These are phyloP conservation scores for Ustilago sp. DNA, from an alignment of 1,284 basidiomycete species.

Conservation along the genomic window DNA sequence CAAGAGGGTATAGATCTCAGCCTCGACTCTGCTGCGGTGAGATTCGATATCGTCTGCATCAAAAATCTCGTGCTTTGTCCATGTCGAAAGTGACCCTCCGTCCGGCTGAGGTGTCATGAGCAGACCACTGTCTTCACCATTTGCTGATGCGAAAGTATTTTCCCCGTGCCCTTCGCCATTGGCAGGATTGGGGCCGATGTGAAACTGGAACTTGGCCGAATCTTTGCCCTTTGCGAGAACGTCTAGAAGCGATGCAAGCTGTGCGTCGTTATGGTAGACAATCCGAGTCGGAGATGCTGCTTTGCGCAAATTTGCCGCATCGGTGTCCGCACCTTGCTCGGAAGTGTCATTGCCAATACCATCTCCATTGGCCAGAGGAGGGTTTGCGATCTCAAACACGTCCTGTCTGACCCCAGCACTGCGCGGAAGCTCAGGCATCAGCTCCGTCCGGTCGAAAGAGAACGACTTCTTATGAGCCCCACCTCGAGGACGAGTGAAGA, in stretches of 20 bases:
- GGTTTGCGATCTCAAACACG: conserved; percentile 28
- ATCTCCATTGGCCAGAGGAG: background rate
- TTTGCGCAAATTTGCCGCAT: conserved; percentile 3
- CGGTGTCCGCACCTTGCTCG: conserved; percentile 19
- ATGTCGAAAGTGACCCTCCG: conserved; percentile 11
- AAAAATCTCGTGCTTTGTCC: conserved; percentile 9
- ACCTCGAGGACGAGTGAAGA: conserved; percentile 44
- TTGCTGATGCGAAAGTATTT: background rate
- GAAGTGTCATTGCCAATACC: background rate
- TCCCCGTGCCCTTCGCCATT: background rate
- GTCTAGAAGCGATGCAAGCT: conserved; percentile 58
- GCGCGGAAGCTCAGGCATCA: background rate
- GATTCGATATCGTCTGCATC: conserved; percentile 39
- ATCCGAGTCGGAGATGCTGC: conserved; percentile 54
- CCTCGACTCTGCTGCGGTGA: conserved; percentile 45
- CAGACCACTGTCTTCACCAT: background rate
- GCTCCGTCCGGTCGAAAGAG: conserved; percentile 24
- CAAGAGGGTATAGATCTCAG: conserved; percentile 55
- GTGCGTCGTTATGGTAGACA: conserved; percentile 62
- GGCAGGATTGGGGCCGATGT: conserved; percentile 12
- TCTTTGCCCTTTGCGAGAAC: conserved; percentile 51
- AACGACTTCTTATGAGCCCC: conserved; percentile 33
- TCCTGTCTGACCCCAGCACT: conserved; percentile 10
- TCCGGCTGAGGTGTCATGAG: background rate
- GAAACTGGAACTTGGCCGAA: conserved; percentile 61